phyloP scores from a whole-genome alignment of 2,329 filamentous ascomycete genomes.

The Ceratocystis alfenasii region DNA sequence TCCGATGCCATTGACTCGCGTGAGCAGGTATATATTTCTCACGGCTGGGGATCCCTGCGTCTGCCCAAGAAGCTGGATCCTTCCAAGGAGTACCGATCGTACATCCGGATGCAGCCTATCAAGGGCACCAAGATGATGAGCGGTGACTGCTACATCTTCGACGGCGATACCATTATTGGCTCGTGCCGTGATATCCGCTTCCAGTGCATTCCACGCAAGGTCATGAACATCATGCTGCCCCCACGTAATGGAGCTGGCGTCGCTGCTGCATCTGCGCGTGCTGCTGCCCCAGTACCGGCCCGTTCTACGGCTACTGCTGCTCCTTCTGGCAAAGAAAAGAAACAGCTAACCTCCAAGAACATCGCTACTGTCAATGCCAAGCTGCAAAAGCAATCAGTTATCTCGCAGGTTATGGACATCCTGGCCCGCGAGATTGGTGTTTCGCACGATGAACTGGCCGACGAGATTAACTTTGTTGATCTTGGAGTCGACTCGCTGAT shows the following conservation, averaged over 20 bases:
- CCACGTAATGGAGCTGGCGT: constrained; percentile 40
- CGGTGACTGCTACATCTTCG: constrained; percentile 45
- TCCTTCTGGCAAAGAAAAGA: constrained; percentile 32
- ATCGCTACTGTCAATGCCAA: constrained; percentile 41
- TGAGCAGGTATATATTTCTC: constrained; percentile 46
- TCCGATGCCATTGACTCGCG: constrained; percentile 44
- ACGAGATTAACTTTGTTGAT: constrained; percentile 45
- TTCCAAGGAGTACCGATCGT: constrained; percentile 41
- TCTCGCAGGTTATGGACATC: constrained; percentile 37
- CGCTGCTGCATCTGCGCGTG: constrained; percentile 28
- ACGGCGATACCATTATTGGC: constrained; percentile 39
- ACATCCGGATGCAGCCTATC: constrained; percentile 46
- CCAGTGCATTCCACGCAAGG: constrained; percentile 52
- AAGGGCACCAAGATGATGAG: constrained; percentile 38
- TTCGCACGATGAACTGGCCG: constrained; percentile 41
- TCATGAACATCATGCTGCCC: constrained; percentile 55
- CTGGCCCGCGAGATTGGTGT: constrained; percentile 47
- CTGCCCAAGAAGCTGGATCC: constrained; percentile 37
- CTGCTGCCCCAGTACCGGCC: constrained; percentile 28
- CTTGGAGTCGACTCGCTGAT: constrained; percentile 52
- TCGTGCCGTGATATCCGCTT: constrained; percentile 49
- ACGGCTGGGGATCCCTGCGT: constrained; percentile 45
- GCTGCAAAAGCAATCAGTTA: constrained; percentile 35
- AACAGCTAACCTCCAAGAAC: constrained; percentile 36
- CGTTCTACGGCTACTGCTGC: constrained; percentile 29